Evolutionary conservation across 768 basidiomycete species (phyloP).

Genomic region (Lactarius sp.): DNA sequence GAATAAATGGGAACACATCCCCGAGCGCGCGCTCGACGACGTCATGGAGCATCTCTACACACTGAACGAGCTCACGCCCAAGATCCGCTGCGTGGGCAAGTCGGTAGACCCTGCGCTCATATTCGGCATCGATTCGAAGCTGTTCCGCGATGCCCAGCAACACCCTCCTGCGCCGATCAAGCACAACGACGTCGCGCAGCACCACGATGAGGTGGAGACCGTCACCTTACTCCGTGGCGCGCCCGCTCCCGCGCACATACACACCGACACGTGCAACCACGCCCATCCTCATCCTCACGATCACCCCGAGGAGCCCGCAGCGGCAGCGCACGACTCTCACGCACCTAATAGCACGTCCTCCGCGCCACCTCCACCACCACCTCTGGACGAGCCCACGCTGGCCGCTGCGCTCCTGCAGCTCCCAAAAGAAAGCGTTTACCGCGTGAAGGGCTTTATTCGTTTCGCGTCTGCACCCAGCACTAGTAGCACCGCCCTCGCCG

Average conservation of each 20-base stretch:
- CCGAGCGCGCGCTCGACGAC: conserved; percentile 72
- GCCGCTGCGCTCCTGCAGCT: conserved; percentile 45
- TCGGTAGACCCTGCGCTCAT: conserved; percentile 75
- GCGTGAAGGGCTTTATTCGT: too few relatives aligned
- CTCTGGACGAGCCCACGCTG: conserved; percentile 39
- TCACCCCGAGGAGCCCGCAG: not conserved
- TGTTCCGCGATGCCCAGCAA: conserved; percentile 43
- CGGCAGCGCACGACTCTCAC: not conserved
- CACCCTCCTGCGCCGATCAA: not conserved
- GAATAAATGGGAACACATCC: conserved; percentile 89
- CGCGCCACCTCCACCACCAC: not conserved
- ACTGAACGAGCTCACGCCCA: conserved; percentile 86
- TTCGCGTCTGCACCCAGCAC: too few relatives aligned
- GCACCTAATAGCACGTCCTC: too few relatives aligned
- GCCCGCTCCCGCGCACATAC: conserved; percentile 25
- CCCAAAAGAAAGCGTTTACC: conserved; percentile 67
- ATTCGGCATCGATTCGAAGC: conserved; percentile 86
- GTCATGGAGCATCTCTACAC: conserved; percentile 86
- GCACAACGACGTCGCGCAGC: conserved; percentile 32
- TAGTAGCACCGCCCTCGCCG: too few relatives aligned
- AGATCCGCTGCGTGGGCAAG: conserved; percentile 59
- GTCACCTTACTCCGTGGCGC: conserved; percentile 52
- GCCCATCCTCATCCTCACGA: not conserved
- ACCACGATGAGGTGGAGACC: conserved; percentile 86
- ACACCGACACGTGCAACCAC: conserved; percentile 7